These are phyloP conservation scores for Macaranga tanarius DNA, from an alignment of 441 rosid genomes.

Conservation along the genomic window DNA sequence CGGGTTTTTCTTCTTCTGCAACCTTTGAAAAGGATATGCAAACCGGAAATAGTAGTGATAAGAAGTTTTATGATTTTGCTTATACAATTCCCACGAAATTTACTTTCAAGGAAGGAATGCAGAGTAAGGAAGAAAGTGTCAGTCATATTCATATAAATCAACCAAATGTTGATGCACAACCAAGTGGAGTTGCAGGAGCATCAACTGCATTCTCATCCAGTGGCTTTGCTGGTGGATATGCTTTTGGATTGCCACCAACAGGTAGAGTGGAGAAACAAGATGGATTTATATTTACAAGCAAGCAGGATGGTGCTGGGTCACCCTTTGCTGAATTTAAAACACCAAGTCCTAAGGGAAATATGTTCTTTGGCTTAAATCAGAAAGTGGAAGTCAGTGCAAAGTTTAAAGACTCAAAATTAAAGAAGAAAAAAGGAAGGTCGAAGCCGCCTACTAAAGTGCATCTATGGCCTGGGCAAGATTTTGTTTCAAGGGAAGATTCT, in stretches of 20 bases:
- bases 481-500: constrained; percentile 53
- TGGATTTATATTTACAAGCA: constrained; percentile 45
- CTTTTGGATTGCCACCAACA: constrained; percentile 31
- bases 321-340: constrained; percentile 58
- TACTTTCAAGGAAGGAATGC: constrained; percentile 36
- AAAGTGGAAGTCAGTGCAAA: constrained; percentile 60
- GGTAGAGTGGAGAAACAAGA: constrained; percentile 34
- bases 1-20: constrained; percentile 31
- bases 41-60: constrained; percentile 30
- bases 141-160: constrained; percentile 32
- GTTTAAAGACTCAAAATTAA: constrained; percentile 46
- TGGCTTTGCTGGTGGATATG: constrained; percentile 29
- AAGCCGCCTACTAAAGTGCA: constrained; percentile 55
- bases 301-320: constrained; percentile 31
- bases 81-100: constrained; percentile 31
- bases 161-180: constrained; percentile 23
- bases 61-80: constrained; percentile 25
- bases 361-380: constrained; percentile 44
- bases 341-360: constrained; percentile 42
- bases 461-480: constrained; percentile 48
- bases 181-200: constrained; percentile 24
- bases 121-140: constrained; percentile 26
- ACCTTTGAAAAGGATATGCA: constrained; percentile 28
- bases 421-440: constrained; percentile 65
- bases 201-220: constrained; percentile 30